phyloP scores from a whole-genome alignment of 768 basidiomycete species.

The Pisolithus tinctorius region DNA sequence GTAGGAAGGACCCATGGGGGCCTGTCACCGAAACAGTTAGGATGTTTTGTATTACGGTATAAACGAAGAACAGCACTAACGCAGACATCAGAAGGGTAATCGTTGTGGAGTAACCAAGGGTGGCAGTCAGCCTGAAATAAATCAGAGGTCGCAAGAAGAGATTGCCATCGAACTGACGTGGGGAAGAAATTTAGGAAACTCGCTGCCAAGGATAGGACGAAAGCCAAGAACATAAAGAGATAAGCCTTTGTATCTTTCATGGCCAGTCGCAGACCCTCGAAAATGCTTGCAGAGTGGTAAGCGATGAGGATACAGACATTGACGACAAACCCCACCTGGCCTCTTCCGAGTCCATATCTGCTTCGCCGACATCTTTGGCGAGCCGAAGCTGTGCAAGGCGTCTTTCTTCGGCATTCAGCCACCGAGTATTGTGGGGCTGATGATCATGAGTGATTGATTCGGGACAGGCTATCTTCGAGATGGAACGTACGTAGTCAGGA shows the following conservation, averaged over 20 bases:
- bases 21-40: constrained; percentile 22
- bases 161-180: constrained; percentile 27
- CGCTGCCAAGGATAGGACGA: constrained; percentile 45
- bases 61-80: constrained; percentile 27
- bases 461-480: not conserved
- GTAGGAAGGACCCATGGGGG: constrained; percentile 60
- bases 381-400: constrained; percentile 60
- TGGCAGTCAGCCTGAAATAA: constrained; percentile 42
- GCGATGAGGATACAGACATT: too few relatives aligned
- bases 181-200: constrained; percentile 60
- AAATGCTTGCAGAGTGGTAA: constrained; percentile 30
- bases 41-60: not conserved
- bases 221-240: constrained; percentile 48
- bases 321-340: too few relatives aligned
- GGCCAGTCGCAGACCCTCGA: constrained; percentile 48
- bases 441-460: too few relatives aligned
- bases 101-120: constrained; percentile 56
- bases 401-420: constrained; percentile 44
- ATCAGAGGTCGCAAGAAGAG: not conserved
- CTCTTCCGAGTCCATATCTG: constrained; percentile 46
- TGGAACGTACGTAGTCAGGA: constrained; percentile 45
- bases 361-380: constrained; percentile 63
- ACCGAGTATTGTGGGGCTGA: constrained; percentile 56
- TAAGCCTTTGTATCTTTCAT: constrained; percentile 48
- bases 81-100: constrained; percentile 54